These are phyloP conservation scores for Euphorbia tirucalli DNA, from an alignment of 345 rosid species.

Conservation along the genomic window DNA sequence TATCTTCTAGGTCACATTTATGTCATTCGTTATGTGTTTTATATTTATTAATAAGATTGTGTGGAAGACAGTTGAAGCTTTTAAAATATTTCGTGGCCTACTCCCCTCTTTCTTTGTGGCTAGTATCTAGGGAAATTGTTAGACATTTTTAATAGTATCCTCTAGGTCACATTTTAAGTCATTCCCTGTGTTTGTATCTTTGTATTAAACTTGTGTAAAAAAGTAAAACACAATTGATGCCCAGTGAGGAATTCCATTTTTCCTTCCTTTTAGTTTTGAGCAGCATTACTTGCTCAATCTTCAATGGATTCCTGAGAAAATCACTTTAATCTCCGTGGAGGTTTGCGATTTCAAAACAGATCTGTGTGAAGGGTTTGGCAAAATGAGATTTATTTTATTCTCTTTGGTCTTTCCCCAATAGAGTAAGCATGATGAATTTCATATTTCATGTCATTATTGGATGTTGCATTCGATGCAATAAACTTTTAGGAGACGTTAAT, in stretches of 20 bases:
- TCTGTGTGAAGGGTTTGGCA: neutral
- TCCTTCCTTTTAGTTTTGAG: too few species aligned
- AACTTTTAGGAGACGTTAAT: neutral
- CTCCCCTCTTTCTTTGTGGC: neutral
- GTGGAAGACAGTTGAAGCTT: too few species aligned
- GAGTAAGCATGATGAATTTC: neutral
- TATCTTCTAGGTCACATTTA: neutral
- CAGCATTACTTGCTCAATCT: neutral
- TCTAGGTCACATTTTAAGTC: neutral
- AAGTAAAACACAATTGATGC: too few species aligned
- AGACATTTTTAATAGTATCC: neutral
- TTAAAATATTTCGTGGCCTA: too few species aligned
- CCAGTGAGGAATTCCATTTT: too few species aligned
- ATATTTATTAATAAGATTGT: too few species aligned
- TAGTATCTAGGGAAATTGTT: neutral
- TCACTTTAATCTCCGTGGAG: neutral
- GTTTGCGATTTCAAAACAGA: neutral
- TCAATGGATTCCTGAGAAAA: neutral
- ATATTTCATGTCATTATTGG: neutral
- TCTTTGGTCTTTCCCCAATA: neutral
- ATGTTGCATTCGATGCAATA: neutral
- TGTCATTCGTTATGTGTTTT: neutral
- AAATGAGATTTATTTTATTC: neutral
- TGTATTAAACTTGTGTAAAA: too few species aligned
- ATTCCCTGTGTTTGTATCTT: too few species aligned